Conservation (phyloP, 2,329 filamentous ascomycete species). For the Cryphonectria nitschkei region DNA sequence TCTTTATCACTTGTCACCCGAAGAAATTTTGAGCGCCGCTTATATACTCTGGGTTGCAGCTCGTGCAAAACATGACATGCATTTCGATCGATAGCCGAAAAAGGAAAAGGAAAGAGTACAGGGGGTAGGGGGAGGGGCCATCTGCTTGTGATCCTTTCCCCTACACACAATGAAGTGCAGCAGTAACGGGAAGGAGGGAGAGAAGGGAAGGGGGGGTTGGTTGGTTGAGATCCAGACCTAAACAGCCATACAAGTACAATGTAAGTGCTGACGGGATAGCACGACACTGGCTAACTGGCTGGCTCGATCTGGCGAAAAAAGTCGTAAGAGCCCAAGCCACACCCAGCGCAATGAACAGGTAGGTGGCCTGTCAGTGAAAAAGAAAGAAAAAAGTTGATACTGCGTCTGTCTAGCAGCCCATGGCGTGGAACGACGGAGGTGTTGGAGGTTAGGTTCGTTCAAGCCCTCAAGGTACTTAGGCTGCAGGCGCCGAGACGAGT, state of each 20-base stretch:
- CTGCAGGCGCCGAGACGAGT: too few species aligned
- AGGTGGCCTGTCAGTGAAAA: not conserved
- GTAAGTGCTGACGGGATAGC: not conserved
- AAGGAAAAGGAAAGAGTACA: not conserved
- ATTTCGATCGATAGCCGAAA: not conserved
- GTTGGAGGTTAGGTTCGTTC: not conserved
- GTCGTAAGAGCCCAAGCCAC: not conserved
- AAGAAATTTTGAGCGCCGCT: too few species aligned
- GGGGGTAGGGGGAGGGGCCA: not conserved
- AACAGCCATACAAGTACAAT: not conserved
- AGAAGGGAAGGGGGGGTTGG: not conserved
- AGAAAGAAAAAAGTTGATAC: not conserved
- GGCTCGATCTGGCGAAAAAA: not conserved
- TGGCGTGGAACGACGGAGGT: not conserved
- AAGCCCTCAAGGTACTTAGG: not conserved
- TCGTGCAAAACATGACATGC: not conserved
- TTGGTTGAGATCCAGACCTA: too few species aligned
- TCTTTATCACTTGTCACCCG: not conserved
- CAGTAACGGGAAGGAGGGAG: not conserved
- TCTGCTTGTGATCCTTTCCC: too few species aligned
- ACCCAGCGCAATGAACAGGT: not conserved
- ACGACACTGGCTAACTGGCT: not conserved
- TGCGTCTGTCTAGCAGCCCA: not conserved
- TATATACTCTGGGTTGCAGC: not conserved
- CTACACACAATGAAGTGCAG: not conserved